A percentile compares a stretch with the other conserved stretches of the same genome.
Conservation (phyloP, 306 rosid genomes). For the Argentina anserina region DNA sequence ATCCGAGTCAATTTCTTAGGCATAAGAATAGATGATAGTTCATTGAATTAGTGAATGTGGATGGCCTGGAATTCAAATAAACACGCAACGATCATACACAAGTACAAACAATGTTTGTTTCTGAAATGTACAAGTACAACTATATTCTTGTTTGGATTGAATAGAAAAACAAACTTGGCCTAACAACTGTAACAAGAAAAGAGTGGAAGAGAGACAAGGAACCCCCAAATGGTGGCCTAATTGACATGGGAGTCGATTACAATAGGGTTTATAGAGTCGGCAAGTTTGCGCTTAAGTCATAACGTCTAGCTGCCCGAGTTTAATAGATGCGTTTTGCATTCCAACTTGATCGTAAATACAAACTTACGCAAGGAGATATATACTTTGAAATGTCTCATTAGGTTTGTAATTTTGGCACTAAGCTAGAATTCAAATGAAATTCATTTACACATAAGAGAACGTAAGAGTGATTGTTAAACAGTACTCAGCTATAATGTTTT, state of each 20-base stretch:
- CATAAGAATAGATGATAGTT: slow-evolving; percentile 15
- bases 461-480: too few relatives aligned
- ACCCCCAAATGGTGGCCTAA: slow-evolving; percentile 4
- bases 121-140: neutral
- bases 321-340: neutral
- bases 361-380: slow-evolving; percentile 12
- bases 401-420: slow-evolving; percentile 13
- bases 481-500: too few relatives aligned
- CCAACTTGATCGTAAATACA: slow-evolving; percentile 7
- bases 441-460: too few relatives aligned
- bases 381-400: slow-evolving; percentile 13
- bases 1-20: slow-evolving; percentile 18
- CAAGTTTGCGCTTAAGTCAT: slow-evolving; percentile 11
- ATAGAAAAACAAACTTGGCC: slow-evolving; percentile 5
- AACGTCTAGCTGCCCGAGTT: slow-evolving; percentile 12
- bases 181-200: slow-evolving; percentile 8
- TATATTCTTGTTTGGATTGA: neutral
- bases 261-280: slow-evolving; percentile 9
- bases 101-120: neutral
- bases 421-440: slow-evolving; percentile 9
- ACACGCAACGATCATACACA: slow-evolving; percentile 10
- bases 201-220: neutral
- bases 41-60: slow-evolving; percentile 25
- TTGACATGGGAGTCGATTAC: slow-evolving; percentile 12
- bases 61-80: slow-evolving; percentile 3